phyloP scores from a whole-genome alignment of 1,139 yeast genomes.

The Diutina siamensis region DNA sequence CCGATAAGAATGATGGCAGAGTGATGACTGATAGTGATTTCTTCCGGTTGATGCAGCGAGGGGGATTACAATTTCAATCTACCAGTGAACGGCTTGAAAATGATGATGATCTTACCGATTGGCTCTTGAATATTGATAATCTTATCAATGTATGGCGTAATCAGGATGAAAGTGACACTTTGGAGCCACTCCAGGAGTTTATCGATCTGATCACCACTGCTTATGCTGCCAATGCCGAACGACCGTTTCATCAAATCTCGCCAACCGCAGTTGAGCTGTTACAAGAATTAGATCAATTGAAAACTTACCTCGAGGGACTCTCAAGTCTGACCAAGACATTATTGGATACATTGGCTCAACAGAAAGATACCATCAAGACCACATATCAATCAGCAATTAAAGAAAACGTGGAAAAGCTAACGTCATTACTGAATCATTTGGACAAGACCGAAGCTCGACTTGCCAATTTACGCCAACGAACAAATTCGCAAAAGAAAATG shows the following conservation, averaged over 20 bases:
- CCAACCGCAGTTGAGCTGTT: background rate
- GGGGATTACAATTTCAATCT: background rate
- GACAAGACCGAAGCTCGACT: conserved; percentile 20
- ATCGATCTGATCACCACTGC: conserved; percentile 5
- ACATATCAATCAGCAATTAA: conserved; percentile 19
- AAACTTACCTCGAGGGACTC: background rate
- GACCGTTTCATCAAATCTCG: background rate
- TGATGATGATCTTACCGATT: conserved; percentile 3
- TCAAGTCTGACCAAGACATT: background rate
- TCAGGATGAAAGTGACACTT: background rate
- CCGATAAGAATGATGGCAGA: background rate
- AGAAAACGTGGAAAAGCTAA: conserved; percentile 19
- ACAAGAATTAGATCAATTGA: background rate
- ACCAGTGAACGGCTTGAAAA: conserved; percentile 2
- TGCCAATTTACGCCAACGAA: conserved; percentile 15
- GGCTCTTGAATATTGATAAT: background rate
- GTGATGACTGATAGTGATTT: conserved; percentile 1
- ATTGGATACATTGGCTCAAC: background rate
- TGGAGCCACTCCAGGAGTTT: conserved; percentile 3
- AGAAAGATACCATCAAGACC: conserved; percentile 12
- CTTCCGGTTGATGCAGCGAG: background rate
- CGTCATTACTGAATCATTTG: conserved; percentile 18
- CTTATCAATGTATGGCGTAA: background rate
- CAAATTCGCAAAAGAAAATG: conserved; percentile 18
- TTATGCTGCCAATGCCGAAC: conserved; percentile 2